Percentiles rank a stretch among this genome's conserved stretches.
Conservation (phyloP, 2,329 filamentous ascomycete genomes). For the Arthroderma sp. region DNA sequence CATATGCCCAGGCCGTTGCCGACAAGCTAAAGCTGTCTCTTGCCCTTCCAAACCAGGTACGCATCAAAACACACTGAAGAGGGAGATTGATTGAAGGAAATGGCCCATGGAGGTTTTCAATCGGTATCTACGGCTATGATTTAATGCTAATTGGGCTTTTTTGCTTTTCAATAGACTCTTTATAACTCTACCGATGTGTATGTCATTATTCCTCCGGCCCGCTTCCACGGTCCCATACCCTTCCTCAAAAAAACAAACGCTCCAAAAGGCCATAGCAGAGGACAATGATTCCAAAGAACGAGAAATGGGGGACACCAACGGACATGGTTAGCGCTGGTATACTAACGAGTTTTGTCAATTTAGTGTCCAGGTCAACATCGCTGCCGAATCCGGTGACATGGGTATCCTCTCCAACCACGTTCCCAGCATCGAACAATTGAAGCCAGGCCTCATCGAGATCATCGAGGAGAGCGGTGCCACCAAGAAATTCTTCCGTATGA, state of each 20-base stretch:
- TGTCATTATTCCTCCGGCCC: conserved; percentile 20
- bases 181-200: conserved; percentile 61
- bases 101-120: too few relatives aligned
- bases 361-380: conserved; percentile 91
- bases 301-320: not conserved
- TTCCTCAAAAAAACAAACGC: not conserved
- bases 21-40: conserved; percentile 99
- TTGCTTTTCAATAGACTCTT: conserved; percentile 39
- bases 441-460: conserved; percentile 88
- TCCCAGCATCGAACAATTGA: conserved; percentile 96
- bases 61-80: conserved; percentile 19
- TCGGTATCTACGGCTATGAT: not conserved
- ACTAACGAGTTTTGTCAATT: conserved; percentile 19
- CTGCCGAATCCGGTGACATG: conserved; percentile 97
- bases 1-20: conserved; percentile 75
- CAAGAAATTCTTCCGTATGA: conserved; percentile 99
- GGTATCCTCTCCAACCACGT: conserved; percentile 99
- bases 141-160: not conserved
- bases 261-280: not conserved
- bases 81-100: too few relatives aligned
- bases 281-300: not conserved
- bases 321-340: conserved; percentile 1
- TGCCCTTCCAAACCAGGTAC: conserved; percentile 95
- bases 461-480: conserved; percentile 74
- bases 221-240: not conserved